These are phyloP conservation scores for Dendrobium huoshanense DNA, from an alignment of 106 monocot species.

Conservation along the genomic window DNA sequence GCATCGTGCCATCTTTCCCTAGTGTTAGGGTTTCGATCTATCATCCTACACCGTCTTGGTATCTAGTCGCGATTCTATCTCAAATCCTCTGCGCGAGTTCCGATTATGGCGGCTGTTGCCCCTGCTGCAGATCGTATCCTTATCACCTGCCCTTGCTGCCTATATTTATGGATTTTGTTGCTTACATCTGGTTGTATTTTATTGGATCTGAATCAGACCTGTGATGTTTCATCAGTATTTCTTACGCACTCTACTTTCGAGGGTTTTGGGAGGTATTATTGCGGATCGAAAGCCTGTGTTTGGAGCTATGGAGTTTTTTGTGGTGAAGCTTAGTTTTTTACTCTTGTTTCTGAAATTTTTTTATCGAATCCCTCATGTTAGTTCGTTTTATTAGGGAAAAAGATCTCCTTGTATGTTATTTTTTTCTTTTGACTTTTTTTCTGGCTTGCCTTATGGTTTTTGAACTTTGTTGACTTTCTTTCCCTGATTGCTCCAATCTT, in stretches of 20 bases:
- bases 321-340: background rate
- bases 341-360: background rate
- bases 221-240: background rate
- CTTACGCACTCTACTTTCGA: background rate
- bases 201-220: background rate
- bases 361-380: background rate
- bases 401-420: background rate
- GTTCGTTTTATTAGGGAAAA: background rate
- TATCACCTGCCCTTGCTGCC: background rate
- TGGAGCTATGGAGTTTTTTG: background rate
- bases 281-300: slow-evolving; percentile 11
- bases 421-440: background rate
- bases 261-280: background rate
- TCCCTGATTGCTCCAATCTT: background rate
- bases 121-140: slow-evolving; percentile 59
- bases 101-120: slow-evolving; percentile 49
- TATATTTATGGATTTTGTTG: background rate
- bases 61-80: background rate
- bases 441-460: background rate
- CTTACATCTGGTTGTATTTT: background rate
- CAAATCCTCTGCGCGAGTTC: background rate
- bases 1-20: background rate
- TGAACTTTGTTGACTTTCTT: background rate
- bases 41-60: background rate
- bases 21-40: background rate